Conservation (phyloP, 257 asterid species). For the Pogostemon cablin region DNA sequence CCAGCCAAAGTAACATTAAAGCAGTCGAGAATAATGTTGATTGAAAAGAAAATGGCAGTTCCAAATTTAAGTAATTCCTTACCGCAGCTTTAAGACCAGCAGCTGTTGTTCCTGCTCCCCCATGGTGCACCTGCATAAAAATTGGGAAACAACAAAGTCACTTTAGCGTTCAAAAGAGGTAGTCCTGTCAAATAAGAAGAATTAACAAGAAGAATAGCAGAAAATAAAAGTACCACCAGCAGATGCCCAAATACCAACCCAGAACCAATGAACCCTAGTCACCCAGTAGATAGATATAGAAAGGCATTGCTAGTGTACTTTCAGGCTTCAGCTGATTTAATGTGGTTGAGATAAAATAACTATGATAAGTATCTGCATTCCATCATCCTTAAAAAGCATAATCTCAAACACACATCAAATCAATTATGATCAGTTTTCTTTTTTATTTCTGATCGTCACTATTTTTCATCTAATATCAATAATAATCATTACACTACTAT, state of each 20-base stretch:
- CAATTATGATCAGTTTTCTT: background rate
- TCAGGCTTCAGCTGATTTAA: background rate
- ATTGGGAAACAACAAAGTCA: background rate
- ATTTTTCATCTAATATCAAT: background rate
- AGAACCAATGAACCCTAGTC: background rate
- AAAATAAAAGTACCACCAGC: background rate
- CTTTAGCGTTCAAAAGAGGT: conserved; percentile 15
- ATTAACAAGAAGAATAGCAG: background rate
- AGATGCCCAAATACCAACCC: background rate
- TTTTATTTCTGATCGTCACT: background rate
- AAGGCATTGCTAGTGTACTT: background rate
- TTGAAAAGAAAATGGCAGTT: background rate
- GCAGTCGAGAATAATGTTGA: conserved; percentile 15
- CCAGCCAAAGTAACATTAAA: conserved; percentile 2
- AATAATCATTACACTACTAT: background rate
- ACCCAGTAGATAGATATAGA: background rate
- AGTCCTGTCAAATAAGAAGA: background rate
- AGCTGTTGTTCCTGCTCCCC: conserved; percentile 98
- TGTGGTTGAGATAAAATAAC: background rate
- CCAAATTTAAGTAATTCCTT: conserved; percentile 20
- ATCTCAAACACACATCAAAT: background rate
- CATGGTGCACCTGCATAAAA: conserved; percentile 89
- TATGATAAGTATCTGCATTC: background rate
- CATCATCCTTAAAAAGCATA: conserved; percentile 5
- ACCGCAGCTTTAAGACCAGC: conserved; percentile 99